Evolutionary conservation across 2,329 filamentous ascomycete genomes (phyloP), one percentile per base, ranked within the genome.

Genomic region (Aspergillus texensis): DNA sequence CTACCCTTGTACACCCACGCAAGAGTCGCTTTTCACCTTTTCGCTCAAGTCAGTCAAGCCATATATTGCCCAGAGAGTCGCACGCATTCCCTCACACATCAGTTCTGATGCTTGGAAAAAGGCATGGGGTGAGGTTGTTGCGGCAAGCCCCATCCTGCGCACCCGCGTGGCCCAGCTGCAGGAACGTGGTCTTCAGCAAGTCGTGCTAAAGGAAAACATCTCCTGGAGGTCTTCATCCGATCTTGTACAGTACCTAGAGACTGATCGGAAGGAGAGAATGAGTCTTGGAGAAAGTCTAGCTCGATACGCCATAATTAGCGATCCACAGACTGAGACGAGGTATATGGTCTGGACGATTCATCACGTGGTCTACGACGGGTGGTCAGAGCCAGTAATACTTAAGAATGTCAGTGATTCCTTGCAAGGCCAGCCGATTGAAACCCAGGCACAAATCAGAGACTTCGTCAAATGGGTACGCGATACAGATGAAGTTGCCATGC

Each of bases 281-380:
- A 67, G 74, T 45, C 70, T 80, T 36, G 76, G 77, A 28, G 65
- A 75, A 58, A 67, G 67, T n/a, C 71, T 80, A 0, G 74, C 76
- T 52, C 73, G 77, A 36, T 78, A 77, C 61, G 73, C 74, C 6
- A 74, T 80, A 50, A 64, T 80, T 16, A 63, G 69, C 28, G 57
- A 70, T 36, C 28, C 50, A 19, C 65, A 60, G 9, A 65, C 72
- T 21, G 68, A 67, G 28, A 74, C 70, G 55, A 67, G 69, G 16
- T 77, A 82, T 61, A 79, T 85, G 65, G 75, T 84, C 28, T 82
- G 81, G 74, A 84, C 82, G 0, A 77, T 83, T 56, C 83, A 85
- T 62, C 83, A 85, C 63, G 82, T 80, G 14, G 73, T 85, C 6
- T 85, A 84, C 65, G 83, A 85, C 64, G 83, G 82, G n/a, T 79